A percentile compares a stretch with the other conserved stretches of the same genome.
phyloP scores from a whole-genome alignment of 257 asterid species.

The Petrea volubilis region DNA sequence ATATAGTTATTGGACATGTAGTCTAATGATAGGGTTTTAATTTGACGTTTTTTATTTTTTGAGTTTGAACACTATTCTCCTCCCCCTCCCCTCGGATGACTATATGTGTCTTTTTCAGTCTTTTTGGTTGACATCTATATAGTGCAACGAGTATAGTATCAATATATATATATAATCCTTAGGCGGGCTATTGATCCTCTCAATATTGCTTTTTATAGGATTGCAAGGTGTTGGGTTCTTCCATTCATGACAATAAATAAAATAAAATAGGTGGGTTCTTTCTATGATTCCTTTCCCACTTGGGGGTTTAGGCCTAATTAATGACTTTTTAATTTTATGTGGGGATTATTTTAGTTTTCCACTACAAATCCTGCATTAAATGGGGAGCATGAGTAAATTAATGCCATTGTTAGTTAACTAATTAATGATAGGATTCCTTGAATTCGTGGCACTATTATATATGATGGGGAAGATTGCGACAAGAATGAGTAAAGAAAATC shows the following conservation, averaged over 20 bases:
- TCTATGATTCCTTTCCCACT: conserved; percentile 39
- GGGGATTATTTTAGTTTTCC: neutral
- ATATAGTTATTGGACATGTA: conserved; percentile 14
- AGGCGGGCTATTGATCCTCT: conserved; percentile 34
- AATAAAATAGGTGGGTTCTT: conserved; percentile 37
- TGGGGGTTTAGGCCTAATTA: conserved; percentile 32
- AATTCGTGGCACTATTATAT: neutral
- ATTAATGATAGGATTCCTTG: neutral
- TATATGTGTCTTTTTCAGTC: too few relatives aligned
- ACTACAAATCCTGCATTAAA: conserved; percentile 19
- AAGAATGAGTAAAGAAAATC: too few relatives aligned
- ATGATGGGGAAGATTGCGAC: too few relatives aligned
- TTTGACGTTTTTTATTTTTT: too few relatives aligned
- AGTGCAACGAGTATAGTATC: too few relatives aligned
- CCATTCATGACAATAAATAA: too few relatives aligned
- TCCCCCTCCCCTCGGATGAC: too few relatives aligned
- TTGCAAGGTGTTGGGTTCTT: conserved; percentile 19
- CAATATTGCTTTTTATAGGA: conserved; percentile 31
- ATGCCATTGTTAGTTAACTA: neutral
- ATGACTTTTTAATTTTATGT: neutral
- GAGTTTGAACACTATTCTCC: too few relatives aligned
- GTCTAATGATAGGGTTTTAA: too few relatives aligned
- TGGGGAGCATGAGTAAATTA: neutral
- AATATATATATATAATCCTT: too few relatives aligned
- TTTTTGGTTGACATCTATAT: too few relatives aligned